phyloP scores from a whole-genome alignment of 371 early-diverging fungal species.

The Saksenaea vasiformis region DNA sequence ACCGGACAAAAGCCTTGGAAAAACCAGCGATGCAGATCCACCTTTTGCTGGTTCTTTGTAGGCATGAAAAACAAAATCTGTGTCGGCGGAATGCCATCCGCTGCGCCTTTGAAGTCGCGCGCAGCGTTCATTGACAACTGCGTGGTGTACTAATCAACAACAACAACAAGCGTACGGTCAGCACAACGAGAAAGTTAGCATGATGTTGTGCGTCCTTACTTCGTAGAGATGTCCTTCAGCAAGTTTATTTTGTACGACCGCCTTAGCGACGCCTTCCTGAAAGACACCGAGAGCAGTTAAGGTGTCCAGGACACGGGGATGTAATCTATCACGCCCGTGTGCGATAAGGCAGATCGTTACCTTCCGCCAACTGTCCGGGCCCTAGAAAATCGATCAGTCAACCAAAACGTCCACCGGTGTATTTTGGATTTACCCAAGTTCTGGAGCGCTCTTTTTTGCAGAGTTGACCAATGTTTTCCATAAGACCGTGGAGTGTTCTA shows the following conservation, averaged over 20 bases:
- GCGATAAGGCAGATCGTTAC: slow-evolving; percentile 87
- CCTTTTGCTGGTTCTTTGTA: slow-evolving; percentile 86
- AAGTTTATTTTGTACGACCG: slow-evolving; percentile 54
- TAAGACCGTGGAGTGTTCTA: slow-evolving; percentile 82
- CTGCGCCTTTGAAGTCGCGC: slow-evolving; percentile 65
- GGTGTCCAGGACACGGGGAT: slow-evolving; percentile 76
- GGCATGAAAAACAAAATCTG: slow-evolving; percentile 92
- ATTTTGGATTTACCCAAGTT: slow-evolving; percentile 37
- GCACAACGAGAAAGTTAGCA: background rate
- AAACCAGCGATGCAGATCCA: slow-evolving; percentile 98
- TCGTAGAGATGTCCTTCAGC: slow-evolving; percentile 88
- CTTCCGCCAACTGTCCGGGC: slow-evolving; percentile 87
- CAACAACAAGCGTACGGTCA: background rate
- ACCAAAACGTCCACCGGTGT: background rate
- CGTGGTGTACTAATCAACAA: slow-evolving; percentile 70
- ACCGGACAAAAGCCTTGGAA: slow-evolving; percentile 91
- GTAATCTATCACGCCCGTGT: slow-evolving; percentile 76
- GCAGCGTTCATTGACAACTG: slow-evolving; percentile 75
- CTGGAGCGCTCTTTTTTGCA: slow-evolving; percentile 71
- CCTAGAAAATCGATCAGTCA: slow-evolving; percentile 55
- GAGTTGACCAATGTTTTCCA: slow-evolving; percentile 87
- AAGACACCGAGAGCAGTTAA: slow-evolving; percentile 88
- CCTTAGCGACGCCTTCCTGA: slow-evolving; percentile 88
- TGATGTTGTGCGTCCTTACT: slow-evolving; percentile 10
- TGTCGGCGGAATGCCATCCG: slow-evolving; percentile 79